Base-by-base conservation (phyloP, 805 yeast genomes). In the Tetrapisispora fleetii region DNA sequence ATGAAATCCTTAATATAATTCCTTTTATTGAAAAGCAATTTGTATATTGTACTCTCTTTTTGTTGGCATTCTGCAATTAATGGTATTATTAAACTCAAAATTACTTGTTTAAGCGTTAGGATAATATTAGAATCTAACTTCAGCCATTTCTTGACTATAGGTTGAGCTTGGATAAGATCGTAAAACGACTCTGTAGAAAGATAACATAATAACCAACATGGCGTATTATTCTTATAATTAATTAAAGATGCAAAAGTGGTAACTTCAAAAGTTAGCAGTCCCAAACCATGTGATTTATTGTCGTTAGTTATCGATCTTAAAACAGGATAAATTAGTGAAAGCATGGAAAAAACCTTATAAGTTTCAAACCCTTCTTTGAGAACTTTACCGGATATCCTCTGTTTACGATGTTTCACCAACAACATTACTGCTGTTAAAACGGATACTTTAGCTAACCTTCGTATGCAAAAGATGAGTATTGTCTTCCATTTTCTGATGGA, bases 281-380 rank as follows among this genome's bases (percentile, higher is more conserved):
- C 14, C 19, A 19, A n/a, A 19, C 22, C 36, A 17, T 36, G 22
- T 1, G 4, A 2, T 5, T 11, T 9, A 43, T 3, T 27, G 10
- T 18, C 27, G 2, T 24, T 43, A 2, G 17, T 14, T 3, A 43
- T n/a, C 14, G n/a, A 6, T 3, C 22, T 42, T 8, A 32, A 11
- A 30, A 19, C 16, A 14, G 45, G 45, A 21, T 33, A 42, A 5
- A 18, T 1, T 2, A 32, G 33, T 4, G 45, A 42, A 5, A 42
- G 22, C 5, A 42, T 7, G 2, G 14, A 37, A 21, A 33, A 3
- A 13, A 37, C 10, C 13, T 17, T 17, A 16, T 14, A 21, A n/a
- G 21, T 42, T 10, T 35, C 21, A 3, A 42, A 16, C 10, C 7
- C 8, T 51, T 45, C 69, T 77, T 17, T 79, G 65, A 61, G 95